Evolutionary conservation across 345 rosid species (phyloP).

Genomic region (Acer campestre): DNA sequence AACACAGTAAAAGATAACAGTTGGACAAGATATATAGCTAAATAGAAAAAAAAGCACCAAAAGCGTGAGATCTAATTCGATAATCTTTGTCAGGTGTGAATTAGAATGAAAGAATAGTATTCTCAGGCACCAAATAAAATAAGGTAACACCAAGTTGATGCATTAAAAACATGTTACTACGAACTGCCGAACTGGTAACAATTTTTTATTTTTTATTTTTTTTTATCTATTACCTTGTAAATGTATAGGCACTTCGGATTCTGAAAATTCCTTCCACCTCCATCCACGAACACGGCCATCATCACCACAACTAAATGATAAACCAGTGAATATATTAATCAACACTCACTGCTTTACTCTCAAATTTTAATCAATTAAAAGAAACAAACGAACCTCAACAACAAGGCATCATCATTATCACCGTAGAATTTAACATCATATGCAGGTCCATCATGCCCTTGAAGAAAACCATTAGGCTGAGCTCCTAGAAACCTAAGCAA

Average conservation of each 20-base stretch:
- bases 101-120: neutral
- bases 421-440: constrained; percentile 94
- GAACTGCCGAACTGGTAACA: neutral
- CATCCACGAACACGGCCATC: constrained; percentile 94
- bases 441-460: constrained; percentile 85
- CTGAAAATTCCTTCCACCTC: constrained; percentile 70
- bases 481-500: constrained; percentile 42
- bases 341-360: neutral
- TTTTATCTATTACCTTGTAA: constrained; percentile 47
- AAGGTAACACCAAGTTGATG: neutral
- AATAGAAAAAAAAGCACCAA: neutral
- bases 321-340: constrained; percentile 7
- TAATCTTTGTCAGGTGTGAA: neutral
- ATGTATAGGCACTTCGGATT: constrained; percentile 41
- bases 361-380: neutral
- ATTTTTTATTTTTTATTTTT: neutral
- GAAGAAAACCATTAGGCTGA: constrained; percentile 63
- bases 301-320: constrained; percentile 80
- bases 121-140: neutral
- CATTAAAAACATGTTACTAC: neutral
- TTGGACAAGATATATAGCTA: constrained; percentile 8
- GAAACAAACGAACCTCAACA: constrained; percentile 60
- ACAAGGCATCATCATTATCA: constrained; percentile 60
- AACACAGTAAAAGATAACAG: constrained; percentile 7
- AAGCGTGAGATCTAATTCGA: too few relatives aligned